Evolutionary conservation across 257 asterid genomes (phyloP).

Genomic region (Avicennia marina): DNA sequence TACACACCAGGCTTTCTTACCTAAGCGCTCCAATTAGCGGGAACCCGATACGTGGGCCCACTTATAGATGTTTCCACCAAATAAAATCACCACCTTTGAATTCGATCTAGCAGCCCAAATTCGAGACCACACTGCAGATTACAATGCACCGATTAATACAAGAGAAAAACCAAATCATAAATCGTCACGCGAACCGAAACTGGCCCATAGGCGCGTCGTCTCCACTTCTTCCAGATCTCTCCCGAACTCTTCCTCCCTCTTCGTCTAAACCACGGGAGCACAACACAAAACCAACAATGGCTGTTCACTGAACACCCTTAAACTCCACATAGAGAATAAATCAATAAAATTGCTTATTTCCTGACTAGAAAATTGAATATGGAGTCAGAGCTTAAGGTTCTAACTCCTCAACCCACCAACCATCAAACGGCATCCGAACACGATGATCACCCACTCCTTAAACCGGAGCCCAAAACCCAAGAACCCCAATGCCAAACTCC

Average conservation of each 20-base stretch:
- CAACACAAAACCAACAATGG: constrained; percentile 23
- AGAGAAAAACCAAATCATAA: neutral
- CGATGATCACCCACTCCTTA: constrained; percentile 70
- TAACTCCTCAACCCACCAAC: constrained; percentile 28
- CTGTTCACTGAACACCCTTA: constrained; percentile 18
- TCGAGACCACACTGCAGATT: constrained; percentile 7
- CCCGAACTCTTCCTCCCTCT: constrained; percentile 11
- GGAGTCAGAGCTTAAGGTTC: constrained; percentile 68
- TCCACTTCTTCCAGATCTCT: constrained; percentile 17
- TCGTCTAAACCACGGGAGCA: neutral
- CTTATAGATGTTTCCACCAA: neutral
- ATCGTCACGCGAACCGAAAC: neutral
- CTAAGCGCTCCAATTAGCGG: neutral
- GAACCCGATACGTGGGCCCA: neutral
- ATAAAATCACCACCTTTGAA: neutral
- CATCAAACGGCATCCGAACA: constrained; percentile 29
- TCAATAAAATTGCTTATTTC: neutral
- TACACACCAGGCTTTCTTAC: no score
- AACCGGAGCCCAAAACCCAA: constrained; percentile 32
- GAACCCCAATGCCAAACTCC: constrained; percentile 9
- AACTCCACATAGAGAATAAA: no score
- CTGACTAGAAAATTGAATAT: constrained; percentile 19
- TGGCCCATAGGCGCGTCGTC: constrained; percentile 10
- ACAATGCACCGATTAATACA: neutral
- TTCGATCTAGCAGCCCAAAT: neutral